Base-by-base conservation (phyloP, 192 early-diverging fungal genomes). In the Umbelopsis sp. region DNA sequence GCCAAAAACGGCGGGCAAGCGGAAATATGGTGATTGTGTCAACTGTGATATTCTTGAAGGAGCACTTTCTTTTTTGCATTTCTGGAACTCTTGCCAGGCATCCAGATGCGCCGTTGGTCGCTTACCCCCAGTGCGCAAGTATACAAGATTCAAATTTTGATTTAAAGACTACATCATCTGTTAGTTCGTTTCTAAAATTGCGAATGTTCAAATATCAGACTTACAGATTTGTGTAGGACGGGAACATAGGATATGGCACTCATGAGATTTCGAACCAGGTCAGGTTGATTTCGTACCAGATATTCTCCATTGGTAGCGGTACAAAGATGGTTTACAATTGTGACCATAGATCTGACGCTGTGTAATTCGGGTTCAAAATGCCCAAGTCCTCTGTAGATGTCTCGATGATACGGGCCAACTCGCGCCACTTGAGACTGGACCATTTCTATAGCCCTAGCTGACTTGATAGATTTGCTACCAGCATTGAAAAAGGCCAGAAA, bases 391-490 rank as follows among this genome's bases (percentile, higher is more conserved):
- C 55, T 61, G 15, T 61, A 61, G 0, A 30, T 30, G 35, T 61
- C 55, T 33, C 55, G 55, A 37, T 61, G 55, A 12, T 61, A 61
- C 0, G 55, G 55, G 16, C 55, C 55, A 0, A 61, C 30, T 35
- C 55, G 6, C 7, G 55, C 55, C 1, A 61, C 55, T 61, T 61
- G 55, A 35, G 55, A 61, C 27, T 61, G 23, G 2, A 61, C 55
- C 55, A 61, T 61, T 61, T 61, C 55, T n/a, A 61, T 61, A 16
- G 55, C 55, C 16, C 55, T 27, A 27, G 55, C 55, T 61, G 55
- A 61, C 27, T 61, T 61, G 55, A 16, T 61, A 0, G 55, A 61
- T 18, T 61, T 61, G 27, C 55, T 61, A 0, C 55, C 55, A 35
- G 27, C 55, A 25, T 61, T 61, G 30, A 33, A 61, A 61, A 61